A percentile compares a stretch with the other conserved stretches of the same genome.
Evolutionary conservation across 2,329 filamentous ascomycete species (phyloP).

Genomic region (Pleomassaria siparia): DNA sequence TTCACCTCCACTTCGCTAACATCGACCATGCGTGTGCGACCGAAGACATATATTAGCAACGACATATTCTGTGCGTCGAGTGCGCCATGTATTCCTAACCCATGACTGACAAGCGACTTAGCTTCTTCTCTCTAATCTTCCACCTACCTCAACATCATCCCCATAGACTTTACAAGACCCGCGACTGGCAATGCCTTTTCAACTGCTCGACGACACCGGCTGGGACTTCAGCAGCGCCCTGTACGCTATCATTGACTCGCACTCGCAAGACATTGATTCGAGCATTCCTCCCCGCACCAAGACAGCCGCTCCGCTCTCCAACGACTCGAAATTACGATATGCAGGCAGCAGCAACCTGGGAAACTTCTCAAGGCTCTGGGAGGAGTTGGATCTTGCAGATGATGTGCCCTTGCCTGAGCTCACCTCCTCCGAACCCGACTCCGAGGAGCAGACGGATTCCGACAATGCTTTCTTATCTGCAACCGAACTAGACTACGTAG

Average conservation of each 20-base stretch:
- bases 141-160: conserved; percentile 1
- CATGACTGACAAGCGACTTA: neutral
- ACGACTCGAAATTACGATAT: neutral
- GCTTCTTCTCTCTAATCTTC: conserved; percentile 1
- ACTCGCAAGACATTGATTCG: neutral
- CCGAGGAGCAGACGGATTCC: conserved; percentile 43
- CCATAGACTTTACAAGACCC: neutral
- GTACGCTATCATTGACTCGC: conserved; percentile 39
- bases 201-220: conserved; percentile 38
- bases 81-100: neutral
- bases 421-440: conserved; percentile 19
- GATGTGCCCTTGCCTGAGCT: conserved; percentile 18
- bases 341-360: conserved; percentile 32
- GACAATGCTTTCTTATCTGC: conserved; percentile 44
- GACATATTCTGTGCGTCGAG: conserved; percentile 8
- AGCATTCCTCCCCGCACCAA: neutral
- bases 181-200: conserved; percentile 32
- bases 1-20: neutral
- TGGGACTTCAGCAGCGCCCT: conserved; percentile 53
- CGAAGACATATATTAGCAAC: conserved; percentile 31
- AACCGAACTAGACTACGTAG: neutral
- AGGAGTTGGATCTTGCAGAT: conserved; percentile 43
- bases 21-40: conserved; percentile 34
- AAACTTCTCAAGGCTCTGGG: conserved; percentile 51
- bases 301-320: neutral